Percentiles rank a stretch among this genome's conserved stretches.
phyloP scores from a whole-genome alignment of 345 rosid species.

The Rhodamnia rubescens region DNA sequence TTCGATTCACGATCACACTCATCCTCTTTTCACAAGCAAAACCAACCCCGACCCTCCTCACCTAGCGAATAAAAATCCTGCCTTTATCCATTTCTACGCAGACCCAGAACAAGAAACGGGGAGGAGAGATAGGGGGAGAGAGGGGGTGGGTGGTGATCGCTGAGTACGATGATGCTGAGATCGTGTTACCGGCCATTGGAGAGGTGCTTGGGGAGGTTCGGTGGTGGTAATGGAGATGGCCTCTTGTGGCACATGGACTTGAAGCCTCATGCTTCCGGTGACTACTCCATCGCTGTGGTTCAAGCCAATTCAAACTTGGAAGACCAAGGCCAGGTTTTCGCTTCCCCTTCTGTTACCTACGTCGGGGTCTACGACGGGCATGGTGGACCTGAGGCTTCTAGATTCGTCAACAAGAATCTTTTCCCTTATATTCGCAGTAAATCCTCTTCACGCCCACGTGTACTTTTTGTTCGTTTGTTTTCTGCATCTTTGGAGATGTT shows the following conservation, averaged over 20 bases:
- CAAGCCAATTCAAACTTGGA: conserved; percentile 80
- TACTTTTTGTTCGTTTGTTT: not conserved
- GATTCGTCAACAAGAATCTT: conserved; percentile 78
- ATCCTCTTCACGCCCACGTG: not conserved
- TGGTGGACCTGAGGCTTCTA: conserved; percentile 95
- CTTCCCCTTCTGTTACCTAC: conserved; percentile 66
- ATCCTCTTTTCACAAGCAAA: not conserved
- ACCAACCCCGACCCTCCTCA: not conserved
- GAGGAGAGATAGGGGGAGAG: not conserved
- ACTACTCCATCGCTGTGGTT: conserved; percentile 90
- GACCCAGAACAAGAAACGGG: not conserved
- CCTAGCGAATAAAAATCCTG: not conserved
- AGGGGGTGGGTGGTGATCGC: not conserved
- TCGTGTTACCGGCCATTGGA: conserved; percentile 56
- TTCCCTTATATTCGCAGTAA: conserved; percentile 75
- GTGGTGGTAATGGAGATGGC: conserved; percentile 50
- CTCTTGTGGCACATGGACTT: conserved; percentile 80
- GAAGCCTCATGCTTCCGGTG: conserved; percentile 74
- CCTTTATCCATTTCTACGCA: not conserved
- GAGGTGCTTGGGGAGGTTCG: conserved; percentile 49
- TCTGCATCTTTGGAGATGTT: not conserved
- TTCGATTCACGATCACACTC: not conserved
- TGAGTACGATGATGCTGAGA: conserved; percentile 40
- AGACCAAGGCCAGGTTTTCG: conserved; percentile 86
- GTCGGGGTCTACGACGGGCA: conserved; percentile 94